Conservation (phyloP, 805 yeast species). For the Nakazawaea laoshanensis region DNA sequence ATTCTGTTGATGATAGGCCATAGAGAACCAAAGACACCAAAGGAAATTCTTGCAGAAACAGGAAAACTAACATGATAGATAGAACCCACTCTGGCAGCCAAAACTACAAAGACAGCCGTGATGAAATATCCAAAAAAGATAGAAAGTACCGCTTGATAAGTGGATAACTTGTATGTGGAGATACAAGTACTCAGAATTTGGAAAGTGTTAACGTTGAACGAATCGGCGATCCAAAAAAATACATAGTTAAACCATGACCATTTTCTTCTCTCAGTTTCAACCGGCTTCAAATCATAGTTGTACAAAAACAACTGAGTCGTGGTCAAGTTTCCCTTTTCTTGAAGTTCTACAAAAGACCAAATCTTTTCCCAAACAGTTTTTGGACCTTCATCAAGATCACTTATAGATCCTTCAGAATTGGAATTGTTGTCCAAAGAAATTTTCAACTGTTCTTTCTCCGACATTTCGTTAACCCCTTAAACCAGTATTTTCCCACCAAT, state of each 20-base stretch:
- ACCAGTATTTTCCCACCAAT: too few relatives aligned
- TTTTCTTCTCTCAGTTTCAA: constrained; percentile 62
- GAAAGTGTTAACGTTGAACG: constrained; percentile 87
- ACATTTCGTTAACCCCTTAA: too few relatives aligned
- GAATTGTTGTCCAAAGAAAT: too few relatives aligned
- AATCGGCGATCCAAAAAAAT: constrained; percentile 82
- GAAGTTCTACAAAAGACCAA: constrained; percentile 14
- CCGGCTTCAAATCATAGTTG: constrained; percentile 74
- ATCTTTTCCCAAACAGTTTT: too few relatives aligned
- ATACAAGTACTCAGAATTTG: constrained; percentile 87
- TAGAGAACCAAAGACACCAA: constrained; percentile 79
- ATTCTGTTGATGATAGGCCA: constrained; percentile 90
- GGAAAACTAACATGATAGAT: constrained; percentile 82
- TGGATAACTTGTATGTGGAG: constrained; percentile 61
- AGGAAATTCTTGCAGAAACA: constrained; percentile 69
- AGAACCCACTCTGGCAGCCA: constrained; percentile 74
- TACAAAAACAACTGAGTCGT: constrained; percentile 56
- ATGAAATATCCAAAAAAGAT: constrained; percentile 80
- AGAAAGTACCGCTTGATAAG: constrained; percentile 91
- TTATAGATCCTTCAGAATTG: too few relatives aligned
- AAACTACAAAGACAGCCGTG: constrained; percentile 59
- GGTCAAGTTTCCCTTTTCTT: constrained; percentile 34
- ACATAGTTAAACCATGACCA: constrained; percentile 84
- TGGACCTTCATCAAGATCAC: too few relatives aligned
- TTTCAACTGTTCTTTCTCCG: too few relatives aligned